phyloP scores from a whole-genome alignment of 225 moss, liverwort and hornwort genomes.

The Antitrichia curtipendula region DNA sequence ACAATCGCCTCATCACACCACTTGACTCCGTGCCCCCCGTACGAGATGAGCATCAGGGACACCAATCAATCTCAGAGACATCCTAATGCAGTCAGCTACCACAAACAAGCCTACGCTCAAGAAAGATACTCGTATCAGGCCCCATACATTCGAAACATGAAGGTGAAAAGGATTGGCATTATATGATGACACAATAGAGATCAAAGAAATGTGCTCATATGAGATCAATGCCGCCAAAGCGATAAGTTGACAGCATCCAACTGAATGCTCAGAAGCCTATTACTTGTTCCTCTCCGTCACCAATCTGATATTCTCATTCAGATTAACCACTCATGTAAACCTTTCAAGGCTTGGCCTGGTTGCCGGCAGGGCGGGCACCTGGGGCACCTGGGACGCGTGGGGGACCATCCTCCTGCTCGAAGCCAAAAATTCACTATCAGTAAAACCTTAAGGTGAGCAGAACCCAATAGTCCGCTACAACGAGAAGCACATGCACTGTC shows the following conservation, averaged over 20 bases:
- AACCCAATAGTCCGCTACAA: background rate
- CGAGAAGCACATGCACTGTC: background rate
- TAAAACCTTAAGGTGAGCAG: background rate
- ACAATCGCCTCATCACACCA: background rate
- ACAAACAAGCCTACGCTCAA: background rate
- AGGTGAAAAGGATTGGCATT: conserved; percentile 1
- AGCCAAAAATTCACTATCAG: background rate
- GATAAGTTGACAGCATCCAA: background rate
- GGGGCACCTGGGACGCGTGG: conserved; percentile 33
- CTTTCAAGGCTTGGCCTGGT: conserved; percentile 24
- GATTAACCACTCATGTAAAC: background rate
- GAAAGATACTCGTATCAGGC: background rate
- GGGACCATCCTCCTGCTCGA: conserved; percentile 37
- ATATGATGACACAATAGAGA: background rate
- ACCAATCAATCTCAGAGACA: background rate
- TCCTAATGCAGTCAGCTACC: background rate
- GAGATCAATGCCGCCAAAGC: background rate
- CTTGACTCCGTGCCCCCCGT: background rate
- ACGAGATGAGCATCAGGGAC: background rate
- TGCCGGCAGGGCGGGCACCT: conserved; percentile 36
- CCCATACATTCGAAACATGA: background rate
- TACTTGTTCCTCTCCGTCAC: background rate
- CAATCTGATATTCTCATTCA: background rate
- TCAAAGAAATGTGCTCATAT: background rate
- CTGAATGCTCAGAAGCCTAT: background rate